phyloP scores from a whole-genome alignment of 1,139 yeast species.

The Yamadazyma triangularis region DNA sequence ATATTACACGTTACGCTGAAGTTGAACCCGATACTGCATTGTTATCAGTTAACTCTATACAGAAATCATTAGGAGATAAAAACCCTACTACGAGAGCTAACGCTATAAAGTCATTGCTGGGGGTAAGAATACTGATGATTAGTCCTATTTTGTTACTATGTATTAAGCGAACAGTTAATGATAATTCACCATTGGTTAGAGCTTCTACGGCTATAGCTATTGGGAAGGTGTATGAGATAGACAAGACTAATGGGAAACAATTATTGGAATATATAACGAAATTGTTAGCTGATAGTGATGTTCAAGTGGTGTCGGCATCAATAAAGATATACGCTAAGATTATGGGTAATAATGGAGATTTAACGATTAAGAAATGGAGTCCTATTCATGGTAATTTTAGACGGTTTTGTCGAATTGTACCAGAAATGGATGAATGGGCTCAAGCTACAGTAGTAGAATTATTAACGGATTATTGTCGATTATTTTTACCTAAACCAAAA shows the following conservation, averaged over 20 bases:
- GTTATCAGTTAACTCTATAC: slow-evolving; percentile 86
- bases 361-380: slow-evolving; percentile 51
- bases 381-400: slow-evolving; percentile 70
- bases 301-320: slow-evolving; percentile 68
- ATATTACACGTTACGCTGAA: slow-evolving; percentile 75
- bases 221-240: slow-evolving; percentile 53
- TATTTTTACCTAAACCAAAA: slow-evolving; percentile 53
- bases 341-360: slow-evolving; percentile 5
- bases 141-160: slow-evolving; percentile 75
- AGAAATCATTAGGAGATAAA: slow-evolving; percentile 70
- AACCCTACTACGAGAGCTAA: slow-evolving; percentile 65
- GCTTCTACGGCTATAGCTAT: slow-evolving; percentile 77
- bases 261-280: slow-evolving; percentile 47
- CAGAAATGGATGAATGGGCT: slow-evolving; percentile 72
- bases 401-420: slow-evolving; percentile 51
- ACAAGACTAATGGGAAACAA: slow-evolving; percentile 28
- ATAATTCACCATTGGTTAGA: slow-evolving; percentile 75
- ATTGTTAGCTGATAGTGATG: slow-evolving; percentile 60
- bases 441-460: slow-evolving; percentile 59
- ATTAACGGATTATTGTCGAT: slow-evolving; percentile 61
- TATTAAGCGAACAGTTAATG: slow-evolving; percentile 63
- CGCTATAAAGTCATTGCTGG: slow-evolving; percentile 76
- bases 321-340: slow-evolving; percentile 53
- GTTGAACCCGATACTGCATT: slow-evolving; percentile 84
- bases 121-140: slow-evolving; percentile 74